phyloP scores from a whole-genome alignment of 2,329 filamentous ascomycete species.

The Tricladium varicosporioides region DNA sequence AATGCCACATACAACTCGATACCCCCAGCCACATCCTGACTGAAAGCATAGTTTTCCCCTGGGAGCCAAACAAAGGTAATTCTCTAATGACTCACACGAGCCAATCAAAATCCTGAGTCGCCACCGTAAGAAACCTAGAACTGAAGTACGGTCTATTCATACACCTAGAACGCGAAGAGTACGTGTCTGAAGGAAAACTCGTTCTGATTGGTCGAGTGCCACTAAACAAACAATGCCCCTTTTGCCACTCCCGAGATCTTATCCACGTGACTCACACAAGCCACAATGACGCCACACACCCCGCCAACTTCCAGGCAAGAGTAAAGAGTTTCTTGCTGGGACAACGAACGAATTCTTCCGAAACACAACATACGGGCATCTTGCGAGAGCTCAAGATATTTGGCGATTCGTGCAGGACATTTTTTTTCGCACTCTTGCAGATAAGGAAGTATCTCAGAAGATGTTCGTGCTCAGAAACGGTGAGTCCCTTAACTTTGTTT shows the following conservation, averaged over 20 bases:
- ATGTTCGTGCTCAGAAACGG: slow-evolving; percentile 47
- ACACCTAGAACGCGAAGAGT: too few relatives aligned
- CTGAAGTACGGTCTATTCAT: too few relatives aligned
- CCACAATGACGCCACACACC: neutral
- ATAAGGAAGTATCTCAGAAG: neutral
- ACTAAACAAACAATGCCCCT: neutral
- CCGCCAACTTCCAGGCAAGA: neutral
- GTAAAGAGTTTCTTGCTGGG: neutral
- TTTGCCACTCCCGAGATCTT: neutral
- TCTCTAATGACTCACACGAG: too few relatives aligned
- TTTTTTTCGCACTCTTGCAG: neutral
- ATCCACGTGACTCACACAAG: neutral
- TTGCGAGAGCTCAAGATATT: neutral
- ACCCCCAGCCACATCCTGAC: too few relatives aligned
- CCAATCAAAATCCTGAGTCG: too few relatives aligned
- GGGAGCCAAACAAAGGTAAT: too few relatives aligned
- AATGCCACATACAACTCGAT: too few relatives aligned
- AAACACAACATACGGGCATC: neutral
- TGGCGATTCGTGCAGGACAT: neutral
- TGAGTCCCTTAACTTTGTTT: slow-evolving; percentile 28
- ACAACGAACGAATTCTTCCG: neutral
- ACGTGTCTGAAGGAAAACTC: neutral
- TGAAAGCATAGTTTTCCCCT: too few relatives aligned
- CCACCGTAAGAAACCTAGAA: too few relatives aligned
- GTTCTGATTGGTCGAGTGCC: neutral